Percentiles rank a stretch among this genome's conserved stretches.
phyloP scores from a whole-genome alignment of 2,329 filamentous ascomycete species.

The Lasiodiplodia sp. region DNA sequence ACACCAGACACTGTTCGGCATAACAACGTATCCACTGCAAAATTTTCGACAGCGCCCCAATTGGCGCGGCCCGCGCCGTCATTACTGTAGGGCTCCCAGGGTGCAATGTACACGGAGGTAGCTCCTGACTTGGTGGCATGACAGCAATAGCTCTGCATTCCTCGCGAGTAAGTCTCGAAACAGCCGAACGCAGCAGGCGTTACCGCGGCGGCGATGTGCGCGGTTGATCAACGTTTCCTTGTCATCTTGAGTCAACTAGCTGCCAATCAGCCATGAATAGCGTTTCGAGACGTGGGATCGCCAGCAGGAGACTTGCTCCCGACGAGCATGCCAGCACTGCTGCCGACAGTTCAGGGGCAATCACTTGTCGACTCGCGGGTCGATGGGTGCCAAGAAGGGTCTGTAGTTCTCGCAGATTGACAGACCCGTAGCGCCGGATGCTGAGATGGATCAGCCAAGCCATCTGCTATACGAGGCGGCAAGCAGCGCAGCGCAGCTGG shows the following conservation, averaged over 20 bases:
- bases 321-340: neutral
- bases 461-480: constrained; percentile 14
- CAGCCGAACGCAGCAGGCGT: neutral
- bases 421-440: constrained; percentile 6
- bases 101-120: constrained; percentile 6
- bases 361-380: neutral
- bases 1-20: constrained; percentile 21
- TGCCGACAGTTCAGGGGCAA: neutral
- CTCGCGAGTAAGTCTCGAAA: neutral
- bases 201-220: neutral
- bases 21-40: constrained; percentile 25
- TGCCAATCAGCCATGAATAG: constrained; percentile 2
- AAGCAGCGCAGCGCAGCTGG: neutral
- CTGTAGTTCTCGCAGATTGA: constrained; percentile 6
- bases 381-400: neutral
- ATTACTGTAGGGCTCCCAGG: neutral
- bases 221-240: constrained; percentile 1
- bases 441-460: constrained; percentile 10
- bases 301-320: neutral
- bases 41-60: constrained; percentile 13
- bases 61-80: constrained; percentile 14
- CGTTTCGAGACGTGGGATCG: constrained; percentile 5
- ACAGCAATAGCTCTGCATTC: neutral
- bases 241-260: neutral
- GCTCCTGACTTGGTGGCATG: neutral